These are phyloP conservation scores for Theobroma grandiflorum DNA, from an alignment of 441 rosid genomes.

Conservation along the genomic window DNA sequence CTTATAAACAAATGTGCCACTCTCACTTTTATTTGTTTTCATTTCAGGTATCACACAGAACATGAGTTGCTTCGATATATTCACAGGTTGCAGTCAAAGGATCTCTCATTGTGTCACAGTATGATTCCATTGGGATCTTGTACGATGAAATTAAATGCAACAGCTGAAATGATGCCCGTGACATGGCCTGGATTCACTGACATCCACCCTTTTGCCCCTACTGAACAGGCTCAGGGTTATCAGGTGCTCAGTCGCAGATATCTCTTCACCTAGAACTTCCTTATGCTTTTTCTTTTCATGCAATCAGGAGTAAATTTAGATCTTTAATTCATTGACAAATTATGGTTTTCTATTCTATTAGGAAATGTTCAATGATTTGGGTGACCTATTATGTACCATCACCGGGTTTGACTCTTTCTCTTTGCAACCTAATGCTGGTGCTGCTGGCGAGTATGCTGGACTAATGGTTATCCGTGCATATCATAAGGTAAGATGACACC, in stretches of 20 bases:
- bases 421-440: slow-evolving; percentile 99
- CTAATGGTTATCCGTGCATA: slow-evolving; percentile 99
- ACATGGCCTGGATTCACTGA: slow-evolving; percentile 89
- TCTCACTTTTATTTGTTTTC: slow-evolving; percentile 31
- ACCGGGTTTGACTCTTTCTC: slow-evolving; percentile 99
- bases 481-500: slow-evolving; percentile 64
- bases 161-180: slow-evolving; percentile 96
- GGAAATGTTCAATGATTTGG: slow-evolving; percentile 96
- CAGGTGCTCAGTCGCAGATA: slow-evolving; percentile 58
- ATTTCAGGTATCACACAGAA: slow-evolving; percentile 83
- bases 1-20: slow-evolving; percentile 23
- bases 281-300: slow-evolving; percentile 17
- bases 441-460: slow-evolving; percentile 97
- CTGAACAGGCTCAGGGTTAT: slow-evolving; percentile 90
- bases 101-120: slow-evolving; percentile 96
- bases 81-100: slow-evolving; percentile 79
- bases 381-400: slow-evolving; percentile 77
- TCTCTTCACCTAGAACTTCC: slow-evolving; percentile 15
- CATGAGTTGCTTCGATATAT: slow-evolving; percentile 93
- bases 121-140: slow-evolving; percentile 99
- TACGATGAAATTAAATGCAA: slow-evolving; percentile 97
- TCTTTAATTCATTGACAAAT: slow-evolving; percentile 30
- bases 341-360: slow-evolving; percentile 36
- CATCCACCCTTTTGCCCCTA: slow-evolving; percentile 91
- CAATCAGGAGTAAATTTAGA: slow-evolving; percentile 27